Base-by-base conservation (phyloP, 495 filamentous ascomycete species). In the Lasiosphaeria ovina region DNA sequence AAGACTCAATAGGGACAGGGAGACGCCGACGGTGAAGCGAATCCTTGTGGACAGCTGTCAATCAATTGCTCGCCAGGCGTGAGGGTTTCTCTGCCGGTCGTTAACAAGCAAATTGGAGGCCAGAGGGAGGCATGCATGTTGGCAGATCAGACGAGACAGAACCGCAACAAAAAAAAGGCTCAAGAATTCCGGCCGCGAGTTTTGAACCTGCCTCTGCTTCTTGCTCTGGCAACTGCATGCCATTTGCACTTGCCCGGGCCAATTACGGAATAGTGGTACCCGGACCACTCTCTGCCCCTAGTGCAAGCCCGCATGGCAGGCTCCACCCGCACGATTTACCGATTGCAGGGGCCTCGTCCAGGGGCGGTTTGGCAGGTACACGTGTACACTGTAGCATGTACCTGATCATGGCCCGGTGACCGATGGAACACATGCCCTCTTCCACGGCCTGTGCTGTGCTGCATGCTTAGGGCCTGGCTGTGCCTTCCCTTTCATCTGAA, bases 401-500 rank as follows among this genome's bases (percentile, higher is more conserved):
- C 38, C 12, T 7, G 7, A 42, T 12, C 38, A 8, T 11, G 44
- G 2, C 12, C 44, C 12, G 44, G 44, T 47, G 44, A n/a, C 50
- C 34, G 24, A 52, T 52, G 50, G 50, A 11, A 52, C 50, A 34
- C 24, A 31, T 52, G n/a, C 50, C n/a, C 6, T 52, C 31, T 31
- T 42, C 32, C 32, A 31, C 40, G 31, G 35, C 9, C 38, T 35
- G 14, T 59, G 45, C 38, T 35, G 14, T 59, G 45, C 45, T 17
- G 47, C 44, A 54, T 60, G 51, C 34, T 14, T n/a, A 11, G 44
- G 7, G 4, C 51, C 49, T 34, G 24, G 32, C 24, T 47, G 51
- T 49, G 51, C 51, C 58, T 49, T 34, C 51, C 51, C 51, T 48
- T 60, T 60, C 33, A 61, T 55, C 59, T 61, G 59, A 61, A 61